Evolutionary conservation across 2,329 filamentous ascomycete species (phyloP), one percentile per base, ranked within the genome.

Genomic region (Sporothrix pseudoabietina): DNA sequence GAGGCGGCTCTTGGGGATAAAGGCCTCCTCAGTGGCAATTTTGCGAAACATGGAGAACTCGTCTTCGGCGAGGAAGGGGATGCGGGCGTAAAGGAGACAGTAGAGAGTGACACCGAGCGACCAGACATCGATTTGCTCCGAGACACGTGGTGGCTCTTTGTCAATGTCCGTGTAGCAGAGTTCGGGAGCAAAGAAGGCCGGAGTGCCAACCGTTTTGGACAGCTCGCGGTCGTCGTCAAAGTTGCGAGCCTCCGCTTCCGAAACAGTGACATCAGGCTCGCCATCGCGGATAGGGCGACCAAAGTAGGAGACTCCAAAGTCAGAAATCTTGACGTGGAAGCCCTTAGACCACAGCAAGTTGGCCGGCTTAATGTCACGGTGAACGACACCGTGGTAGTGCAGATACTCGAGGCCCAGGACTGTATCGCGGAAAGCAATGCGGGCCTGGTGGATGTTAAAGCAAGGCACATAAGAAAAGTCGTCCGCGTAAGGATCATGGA

Each of bases 291-390:
- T 92, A 1, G 94, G 94, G 69, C 94, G 90, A 39, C 96, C 96
- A 75, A 99, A 93, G 81, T 98, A 99, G 0, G 96, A 99, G 1
- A 99, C 96, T 44, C 96, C 96, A 83, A 99, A 99, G 79, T 99
- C 96, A 5, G 96, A 98, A 75, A 99, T 99, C 85, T 99, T 99
- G 79, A 98, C 93, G 16, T 91, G 90, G 77, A 94, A 90, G 76
- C 94, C 91, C 77, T 85, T 90, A 69, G 94, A 97, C 85, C 95
- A 94, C 7, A 99, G 86, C 7, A 99, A 86, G 80, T 98, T 98
- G 52, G 95, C 94, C 1, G 92, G 92, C 79, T 94, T 95, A 81
- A 95, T 94, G 78, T 95, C 92, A 69, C 92, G 89, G 78, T 95
- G 92, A 35, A 94, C 92, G 61, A 95, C 92, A 19, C 92, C 92